Percentiles rank a stretch among this genome's conserved stretches.
phyloP scores from a whole-genome alignment of 31 red algal species.

The Endocladia muricata region DNA sequence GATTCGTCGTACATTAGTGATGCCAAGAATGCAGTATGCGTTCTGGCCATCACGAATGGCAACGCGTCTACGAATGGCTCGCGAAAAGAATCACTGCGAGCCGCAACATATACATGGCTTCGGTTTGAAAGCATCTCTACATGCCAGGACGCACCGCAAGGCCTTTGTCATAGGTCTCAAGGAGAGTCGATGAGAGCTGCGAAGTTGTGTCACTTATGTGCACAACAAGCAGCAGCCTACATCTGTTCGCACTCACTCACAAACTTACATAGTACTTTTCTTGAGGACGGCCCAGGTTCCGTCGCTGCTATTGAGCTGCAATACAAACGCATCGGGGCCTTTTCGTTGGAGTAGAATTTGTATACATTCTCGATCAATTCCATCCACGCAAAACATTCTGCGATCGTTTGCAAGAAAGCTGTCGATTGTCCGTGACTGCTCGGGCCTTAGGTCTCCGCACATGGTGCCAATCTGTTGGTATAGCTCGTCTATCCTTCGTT shows the following conservation, averaged over 20 bases:
- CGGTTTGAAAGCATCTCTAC: too few relatives aligned
- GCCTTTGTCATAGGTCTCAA: too few relatives aligned
- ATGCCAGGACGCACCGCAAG: neutral
- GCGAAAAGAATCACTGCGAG: too few relatives aligned
- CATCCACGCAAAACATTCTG: conserved; percentile 1
- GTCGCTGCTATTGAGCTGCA: neutral
- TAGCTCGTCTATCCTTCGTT: conserved; percentile 15
- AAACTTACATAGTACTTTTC: neutral
- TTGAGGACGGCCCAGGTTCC: conserved; percentile 1
- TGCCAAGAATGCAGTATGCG: too few relatives aligned
- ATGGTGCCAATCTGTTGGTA: neutral
- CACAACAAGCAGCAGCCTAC: neutral
- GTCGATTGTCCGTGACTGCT: neutral
- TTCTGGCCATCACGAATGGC: too few relatives aligned
- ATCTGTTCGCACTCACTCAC: neutral
- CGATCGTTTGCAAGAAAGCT: conserved; percentile 14
- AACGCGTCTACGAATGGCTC: too few relatives aligned
- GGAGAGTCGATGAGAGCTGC: too few relatives aligned
- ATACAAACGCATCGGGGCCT: neutral
- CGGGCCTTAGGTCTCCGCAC: neutral
- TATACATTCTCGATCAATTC: conserved; percentile 7
- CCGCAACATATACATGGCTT: too few relatives aligned
- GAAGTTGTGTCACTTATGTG: neutral
- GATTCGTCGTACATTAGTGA: too few relatives aligned
- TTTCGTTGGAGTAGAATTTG: conserved; percentile 1